Base-by-base conservation (phyloP, 1,284 basidiomycete species). In the Fistulina hepatica region DNA sequence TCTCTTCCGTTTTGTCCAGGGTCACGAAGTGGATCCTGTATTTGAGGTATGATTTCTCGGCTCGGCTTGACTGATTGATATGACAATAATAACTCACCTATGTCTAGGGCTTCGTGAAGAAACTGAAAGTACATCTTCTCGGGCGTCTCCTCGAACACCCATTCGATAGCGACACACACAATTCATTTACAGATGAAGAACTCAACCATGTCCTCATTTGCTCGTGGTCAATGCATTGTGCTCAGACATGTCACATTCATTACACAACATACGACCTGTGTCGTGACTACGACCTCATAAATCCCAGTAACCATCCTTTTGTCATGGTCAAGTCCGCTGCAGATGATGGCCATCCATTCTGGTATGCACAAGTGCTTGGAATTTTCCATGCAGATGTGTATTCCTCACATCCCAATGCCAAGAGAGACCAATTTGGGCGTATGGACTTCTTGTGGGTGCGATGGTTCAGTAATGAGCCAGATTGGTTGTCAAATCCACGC, bases 351-450 rank as follows among this genome's bases (percentile, higher is more conserved):
- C 47, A 58, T 34, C 52, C 52, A 0, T 64, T 56, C 39, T 58
- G 54, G 55, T 67, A 64, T 47, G 58, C 54, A 0, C 41, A 44
- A 0, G 48, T 67, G 0, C 31, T 64, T 16, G 51, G 54, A 0
- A 52, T 65, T 3, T 61, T 53, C 35, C 61, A 65, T 36, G 49
- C 44, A 6, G 44, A 48, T 9, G 48, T 63, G 11, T 19, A 36
- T 5, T 31, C 51, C 23, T 26, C 36, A 16, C 36, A 41, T 30
- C 16, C 34, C 7, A 23, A 28, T 15, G 38, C 42, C 15, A 44
- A 41, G 11, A 43, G 21, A 26, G 2, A n/a, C 13, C 10, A 24
- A 4, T 19, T 33, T 6, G 37, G 45, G 10, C 39, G 37, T 8
- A 51, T 58, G 40, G 46, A 59, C 16, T 51, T 57, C 24, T 34